Evolutionary conservation across 129 eudicot species (phyloP).

Genomic region (Centrapalus pauciflorus): DNA sequence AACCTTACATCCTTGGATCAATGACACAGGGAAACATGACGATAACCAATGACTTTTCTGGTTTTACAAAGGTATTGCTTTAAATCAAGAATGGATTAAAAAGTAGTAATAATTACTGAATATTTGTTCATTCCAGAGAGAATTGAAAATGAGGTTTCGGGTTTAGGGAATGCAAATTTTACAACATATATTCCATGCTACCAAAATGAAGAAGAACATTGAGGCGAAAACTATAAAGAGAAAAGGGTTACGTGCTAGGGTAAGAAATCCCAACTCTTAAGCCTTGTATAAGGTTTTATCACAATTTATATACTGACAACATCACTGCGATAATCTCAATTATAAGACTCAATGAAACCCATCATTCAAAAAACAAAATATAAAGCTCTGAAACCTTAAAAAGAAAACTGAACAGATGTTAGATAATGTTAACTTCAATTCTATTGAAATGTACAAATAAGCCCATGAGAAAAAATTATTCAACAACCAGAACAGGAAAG

Average conservation of each 20-base stretch:
- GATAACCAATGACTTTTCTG: too few relatives aligned
- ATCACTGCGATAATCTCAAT: background rate
- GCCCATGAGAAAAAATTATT: background rate
- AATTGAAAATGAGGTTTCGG: background rate
- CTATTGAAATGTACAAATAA: background rate
- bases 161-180: background rate
- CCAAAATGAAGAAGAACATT: background rate
- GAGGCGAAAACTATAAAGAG: background rate
- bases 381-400: background rate
- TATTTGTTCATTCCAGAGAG: background rate
- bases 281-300: background rate
- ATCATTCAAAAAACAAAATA: background rate
- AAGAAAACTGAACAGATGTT: background rate
- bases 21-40: background rate
- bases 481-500: background rate
- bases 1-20: background rate
- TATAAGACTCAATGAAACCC: background rate
- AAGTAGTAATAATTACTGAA: background rate
- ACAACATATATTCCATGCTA: background rate
- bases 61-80: background rate
- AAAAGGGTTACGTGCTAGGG: background rate
- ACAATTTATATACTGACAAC: background rate
- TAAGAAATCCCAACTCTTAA: background rate
- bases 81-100: background rate
- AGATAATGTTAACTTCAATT: background rate